Conservation (phyloP, 352 stramenopile species). For the Phytophthora niederhauseri region DNA sequence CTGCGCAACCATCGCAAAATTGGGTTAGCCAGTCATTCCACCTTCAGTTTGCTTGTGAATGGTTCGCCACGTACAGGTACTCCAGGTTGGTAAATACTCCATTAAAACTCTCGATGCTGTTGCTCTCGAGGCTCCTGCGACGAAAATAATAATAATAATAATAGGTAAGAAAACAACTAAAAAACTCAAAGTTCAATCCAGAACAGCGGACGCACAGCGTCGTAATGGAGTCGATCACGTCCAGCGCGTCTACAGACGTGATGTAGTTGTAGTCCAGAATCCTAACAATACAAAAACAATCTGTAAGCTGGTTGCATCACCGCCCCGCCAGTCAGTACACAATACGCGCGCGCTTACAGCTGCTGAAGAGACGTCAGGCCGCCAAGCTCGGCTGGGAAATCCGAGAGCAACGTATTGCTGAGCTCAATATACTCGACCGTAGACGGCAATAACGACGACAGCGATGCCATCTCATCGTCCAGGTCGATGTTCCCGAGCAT, state of each 20-base stretch:
- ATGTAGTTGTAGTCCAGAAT: conserved; percentile 43
- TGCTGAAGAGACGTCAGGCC: conserved; percentile 21
- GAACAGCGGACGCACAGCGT: conserved; percentile 21
- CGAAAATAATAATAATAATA: too few species aligned
- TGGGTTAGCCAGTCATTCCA: neutral
- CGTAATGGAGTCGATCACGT: conserved; percentile 31
- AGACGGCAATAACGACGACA: conserved; percentile 28
- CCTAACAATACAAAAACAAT: conserved; percentile 4
- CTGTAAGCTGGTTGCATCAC: too few species aligned
- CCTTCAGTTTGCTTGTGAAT: neutral
- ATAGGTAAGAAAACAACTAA: neutral
- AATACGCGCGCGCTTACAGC: conserved; percentile 20
- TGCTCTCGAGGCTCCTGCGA: conserved; percentile 55
- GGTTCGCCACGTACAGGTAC: conserved; percentile 36
- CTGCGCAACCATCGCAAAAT: neutral
- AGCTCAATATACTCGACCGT: conserved; percentile 31
- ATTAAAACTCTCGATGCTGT: conserved; percentile 57
- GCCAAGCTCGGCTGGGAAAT: conserved; percentile 31
- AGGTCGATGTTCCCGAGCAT: conserved; percentile 39
- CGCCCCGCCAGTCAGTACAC: too few species aligned
- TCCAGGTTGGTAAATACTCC: conserved; percentile 56
- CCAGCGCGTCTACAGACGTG: conserved; percentile 22
- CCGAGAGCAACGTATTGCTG: conserved; percentile 27
- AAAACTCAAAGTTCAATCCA: neutral
- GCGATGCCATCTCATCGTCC: conserved; percentile 2